Evolutionary conservation across 2,329 filamentous ascomycete genomes (phyloP).

Genomic region (Aureobasidium lini): DNA sequence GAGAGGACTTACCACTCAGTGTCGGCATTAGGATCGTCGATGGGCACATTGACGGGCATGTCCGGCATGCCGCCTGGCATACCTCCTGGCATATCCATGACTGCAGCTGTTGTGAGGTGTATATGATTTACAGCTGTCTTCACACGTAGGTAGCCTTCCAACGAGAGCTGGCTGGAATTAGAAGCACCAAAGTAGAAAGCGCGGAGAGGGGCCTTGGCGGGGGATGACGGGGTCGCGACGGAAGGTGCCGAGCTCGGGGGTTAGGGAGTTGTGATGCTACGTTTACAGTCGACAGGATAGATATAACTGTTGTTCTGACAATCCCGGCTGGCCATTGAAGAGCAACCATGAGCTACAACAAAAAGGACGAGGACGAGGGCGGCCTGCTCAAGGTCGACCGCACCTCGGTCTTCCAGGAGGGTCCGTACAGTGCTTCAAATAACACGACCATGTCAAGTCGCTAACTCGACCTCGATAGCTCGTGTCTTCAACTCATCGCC

Average conservation of each 20-base stretch:
- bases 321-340: not conserved
- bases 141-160: not conserved
- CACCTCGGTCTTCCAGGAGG: slow-evolving; percentile 97
- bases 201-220: not conserved
- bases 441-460: not conserved
- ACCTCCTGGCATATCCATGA: slow-evolving; percentile 10
- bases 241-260: not conserved
- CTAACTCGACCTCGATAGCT: slow-evolving; percentile 47
- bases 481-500: slow-evolving; percentile 97
- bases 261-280: slow-evolving; percentile 10
- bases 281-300: not conserved
- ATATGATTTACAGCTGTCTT: not conserved
- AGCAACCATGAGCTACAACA: slow-evolving; percentile 79
- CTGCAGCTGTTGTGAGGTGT: not conserved
- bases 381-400: slow-evolving; percentile 95
- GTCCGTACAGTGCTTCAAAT: slow-evolving; percentile 44
- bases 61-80: slow-evolving; percentile 27
- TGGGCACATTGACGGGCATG: slow-evolving; percentile 65
- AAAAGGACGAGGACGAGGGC: slow-evolving; percentile 98
- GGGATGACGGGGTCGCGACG: slow-evolving; percentile 2
- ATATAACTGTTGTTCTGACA: not conserved
- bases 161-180: not conserved
- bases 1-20: slow-evolving; percentile 73
- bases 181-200: not conserved
- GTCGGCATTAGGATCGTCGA: slow-evolving; percentile 92